Evolutionary conservation across 805 yeast genomes (phyloP).

Genomic region (Barnettozyma populi): DNA sequence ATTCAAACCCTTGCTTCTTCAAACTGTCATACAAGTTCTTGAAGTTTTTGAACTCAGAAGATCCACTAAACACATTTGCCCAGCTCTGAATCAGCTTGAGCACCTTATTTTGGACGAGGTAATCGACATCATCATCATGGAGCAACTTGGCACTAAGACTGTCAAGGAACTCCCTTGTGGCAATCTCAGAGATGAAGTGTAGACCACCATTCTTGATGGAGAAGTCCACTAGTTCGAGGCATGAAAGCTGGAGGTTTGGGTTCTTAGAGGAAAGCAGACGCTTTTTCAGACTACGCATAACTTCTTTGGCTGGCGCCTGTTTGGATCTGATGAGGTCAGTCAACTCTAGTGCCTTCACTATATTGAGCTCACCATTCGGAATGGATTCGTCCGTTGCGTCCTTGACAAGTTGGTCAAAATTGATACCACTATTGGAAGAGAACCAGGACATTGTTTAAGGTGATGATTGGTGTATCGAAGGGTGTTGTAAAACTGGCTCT

Average conservation of each 20-base stretch:
- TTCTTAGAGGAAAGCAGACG: conserved; percentile 60
- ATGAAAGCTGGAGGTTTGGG: conserved; percentile 74
- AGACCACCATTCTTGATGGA: conserved; percentile 91
- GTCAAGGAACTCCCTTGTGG: conserved; percentile 83
- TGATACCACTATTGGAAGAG: conserved; percentile 9
- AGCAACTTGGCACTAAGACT: conserved; percentile 47
- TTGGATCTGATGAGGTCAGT: conserved; percentile 84
- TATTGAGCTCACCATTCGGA: conserved; percentile 85
- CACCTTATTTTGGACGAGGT: conserved; percentile 53
- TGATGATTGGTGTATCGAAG: background rate
- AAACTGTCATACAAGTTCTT: conserved; percentile 55
- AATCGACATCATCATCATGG: conserved; percentile 35
- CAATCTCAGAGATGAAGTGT: conserved; percentile 73
- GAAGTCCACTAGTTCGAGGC: conserved; percentile 73
- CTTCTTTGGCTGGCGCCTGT: conserved; percentile 69
- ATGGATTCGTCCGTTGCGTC: conserved; percentile 85
- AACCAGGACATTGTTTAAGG: conserved; percentile 25
- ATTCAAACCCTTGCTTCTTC: conserved; percentile 55
- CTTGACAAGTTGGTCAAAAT: conserved; percentile 52
- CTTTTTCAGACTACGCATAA: conserved; percentile 79
- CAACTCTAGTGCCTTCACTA: conserved; percentile 70
- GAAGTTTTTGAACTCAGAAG: conserved; percentile 60
- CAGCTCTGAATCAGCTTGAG: conserved; percentile 69
- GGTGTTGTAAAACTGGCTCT: background rate
- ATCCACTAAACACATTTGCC: conserved; percentile 67